Evolutionary conservation across 2,329 filamentous ascomycete genomes (phyloP), one percentile per base, ranked within the genome.

Genomic region (Teratosphaeria gauchensis): DNA sequence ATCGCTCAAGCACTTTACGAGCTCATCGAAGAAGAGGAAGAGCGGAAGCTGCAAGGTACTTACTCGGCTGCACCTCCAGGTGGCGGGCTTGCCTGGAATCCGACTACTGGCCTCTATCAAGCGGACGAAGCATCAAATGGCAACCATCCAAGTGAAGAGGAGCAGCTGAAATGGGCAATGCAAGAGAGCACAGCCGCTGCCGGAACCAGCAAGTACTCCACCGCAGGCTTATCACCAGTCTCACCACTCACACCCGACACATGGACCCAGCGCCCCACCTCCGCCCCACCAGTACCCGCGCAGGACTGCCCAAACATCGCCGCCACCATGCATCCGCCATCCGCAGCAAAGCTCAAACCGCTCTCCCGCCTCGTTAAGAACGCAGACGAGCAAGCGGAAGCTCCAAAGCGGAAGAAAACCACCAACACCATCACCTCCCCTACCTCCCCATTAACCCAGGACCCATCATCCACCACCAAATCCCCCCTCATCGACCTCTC

Each of bases 1-100:
- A 95, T 96, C 61, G 85, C 90, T 56, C 85, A 92, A 68, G 91
- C 91, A 0, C 78, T 95, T 33, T 91, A 89, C 77, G 92, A 96
- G 67, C 78, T 96, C 19, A 87, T 94, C 30, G 88, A 95, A 69
- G 85, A 95, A 69, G 91, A 95, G 62, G 82, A 85, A 63, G 74
- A 77, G 64, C 66, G 69, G 54, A 75, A 74, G 62, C 64, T 76
- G 64, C 63, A 84, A 62, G 82, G 84, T n/a, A 73, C 76, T 57
- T 78, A 76, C 59, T 75, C 76, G n/a, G 74, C 77, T 0, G 83
- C 78, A 58, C 82, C 84, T 16, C 77, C 76, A 7, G 80, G 80
- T 19, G 74, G 63, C 28, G 72, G 72, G 5, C 64, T 75, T 8
- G 66, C 63, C 0, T 75, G 73, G 73, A 70, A 66, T 53, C 68